Evolutionary conservation across 345 rosid species (phyloP).

Genomic region (Cardamine resedifolia): DNA sequence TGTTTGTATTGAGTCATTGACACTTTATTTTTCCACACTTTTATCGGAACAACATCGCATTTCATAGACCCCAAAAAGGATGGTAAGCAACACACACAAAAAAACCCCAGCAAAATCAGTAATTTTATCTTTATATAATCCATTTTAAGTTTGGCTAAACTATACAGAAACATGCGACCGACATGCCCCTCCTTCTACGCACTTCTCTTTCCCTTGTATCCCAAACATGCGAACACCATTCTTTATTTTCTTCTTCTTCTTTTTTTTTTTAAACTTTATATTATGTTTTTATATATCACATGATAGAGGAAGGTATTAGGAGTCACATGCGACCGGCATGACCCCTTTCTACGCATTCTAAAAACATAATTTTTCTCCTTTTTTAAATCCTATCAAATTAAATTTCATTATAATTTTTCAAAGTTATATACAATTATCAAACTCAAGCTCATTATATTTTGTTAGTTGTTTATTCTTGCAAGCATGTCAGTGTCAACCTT

Average conservation of each 20-base stretch:
- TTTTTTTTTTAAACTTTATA: neutral
- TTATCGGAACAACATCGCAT: neutral
- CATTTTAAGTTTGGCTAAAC: neutral
- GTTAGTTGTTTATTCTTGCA: neutral
- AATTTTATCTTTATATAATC: neutral
- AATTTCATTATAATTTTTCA: neutral
- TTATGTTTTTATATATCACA: neutral
- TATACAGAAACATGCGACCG: constrained; percentile 12
- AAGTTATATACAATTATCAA: neutral
- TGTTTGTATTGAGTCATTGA: too few species aligned
- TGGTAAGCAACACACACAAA: neutral
- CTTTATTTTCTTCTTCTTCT: neutral
- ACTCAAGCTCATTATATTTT: neutral
- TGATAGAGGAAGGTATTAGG: neutral
- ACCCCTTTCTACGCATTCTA: constrained; percentile 1
- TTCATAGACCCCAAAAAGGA: neutral
- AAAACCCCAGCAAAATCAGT: neutral
- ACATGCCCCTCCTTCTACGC: neutral
- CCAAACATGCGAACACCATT: neutral
- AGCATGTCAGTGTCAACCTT: neutral
- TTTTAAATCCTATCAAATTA: neutral
- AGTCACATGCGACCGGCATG: constrained; percentile 21
- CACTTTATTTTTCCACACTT: too few species aligned
- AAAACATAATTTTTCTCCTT: neutral
- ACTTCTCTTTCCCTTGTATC: neutral